Conservation (phyloP, 2,329 filamentous ascomycete genomes). For the Arthroderma sp. region DNA sequence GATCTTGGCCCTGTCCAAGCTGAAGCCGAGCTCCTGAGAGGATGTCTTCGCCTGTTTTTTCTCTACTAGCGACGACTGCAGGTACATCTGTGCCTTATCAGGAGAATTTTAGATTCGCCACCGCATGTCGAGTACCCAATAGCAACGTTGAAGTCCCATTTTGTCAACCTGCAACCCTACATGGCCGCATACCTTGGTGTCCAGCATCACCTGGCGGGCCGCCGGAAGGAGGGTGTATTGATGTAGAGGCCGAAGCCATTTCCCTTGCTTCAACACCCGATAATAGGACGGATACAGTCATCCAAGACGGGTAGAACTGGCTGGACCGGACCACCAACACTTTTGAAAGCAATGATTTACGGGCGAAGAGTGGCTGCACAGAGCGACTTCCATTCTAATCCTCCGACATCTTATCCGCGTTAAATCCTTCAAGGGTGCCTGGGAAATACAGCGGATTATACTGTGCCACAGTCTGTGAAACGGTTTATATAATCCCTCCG, state of each 20-base stretch:
- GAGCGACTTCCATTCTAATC: neutral
- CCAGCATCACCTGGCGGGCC: neutral
- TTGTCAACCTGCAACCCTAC: neutral
- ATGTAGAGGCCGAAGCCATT: neutral
- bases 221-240: neutral
- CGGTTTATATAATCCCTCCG: too few relatives aligned
- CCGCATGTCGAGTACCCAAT: neutral
- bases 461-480: neutral
- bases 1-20: neutral
- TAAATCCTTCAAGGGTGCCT: neutral
- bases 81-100: neutral
- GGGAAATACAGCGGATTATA: neutral
- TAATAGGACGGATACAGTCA: neutral
- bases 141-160: neutral
- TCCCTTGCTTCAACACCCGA: neutral
- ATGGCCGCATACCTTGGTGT: neutral
- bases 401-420: neutral
- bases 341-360: neutral
- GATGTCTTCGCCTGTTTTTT: neutral
- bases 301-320: neutral
- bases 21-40: neutral
- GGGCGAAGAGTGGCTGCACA: neutral
- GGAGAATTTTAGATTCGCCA: slow-evolving; percentile 3
- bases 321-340: neutral
- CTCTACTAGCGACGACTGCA: neutral